Conservation (phyloP, 805 yeast species). For the Teunomyces tritomae region DNA sequence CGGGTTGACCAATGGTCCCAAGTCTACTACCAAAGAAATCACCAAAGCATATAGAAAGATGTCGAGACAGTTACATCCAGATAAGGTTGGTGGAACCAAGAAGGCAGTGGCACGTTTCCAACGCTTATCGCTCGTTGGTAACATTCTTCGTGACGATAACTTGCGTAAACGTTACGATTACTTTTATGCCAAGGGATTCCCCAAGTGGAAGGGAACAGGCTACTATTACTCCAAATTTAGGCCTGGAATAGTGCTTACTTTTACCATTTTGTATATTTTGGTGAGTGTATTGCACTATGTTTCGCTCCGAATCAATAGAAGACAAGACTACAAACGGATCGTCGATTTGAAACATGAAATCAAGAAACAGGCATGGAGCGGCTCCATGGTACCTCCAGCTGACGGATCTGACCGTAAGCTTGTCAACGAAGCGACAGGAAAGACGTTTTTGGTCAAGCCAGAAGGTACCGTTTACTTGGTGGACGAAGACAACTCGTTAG, state of each 20-base stretch:
- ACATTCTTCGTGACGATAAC: slow-evolving; percentile 58
- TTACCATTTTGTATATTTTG: slow-evolving; percentile 49
- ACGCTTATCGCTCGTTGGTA: slow-evolving; percentile 70
- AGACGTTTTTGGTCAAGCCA: slow-evolving; percentile 52
- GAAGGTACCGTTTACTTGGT: slow-evolving; percentile 57
- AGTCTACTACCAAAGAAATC: slow-evolving; percentile 52
- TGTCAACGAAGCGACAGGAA: slow-evolving; percentile 41
- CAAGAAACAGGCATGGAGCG: slow-evolving; percentile 55
- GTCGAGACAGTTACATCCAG: slow-evolving; percentile 81
- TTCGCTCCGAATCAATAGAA: slow-evolving; percentile 50
- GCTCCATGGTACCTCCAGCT: slow-evolving; percentile 46
- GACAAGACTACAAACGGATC: slow-evolving; percentile 59
- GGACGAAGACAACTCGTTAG: slow-evolving; percentile 35
- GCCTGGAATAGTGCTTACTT: slow-evolving; percentile 58
- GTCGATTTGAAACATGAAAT: slow-evolving; percentile 49
- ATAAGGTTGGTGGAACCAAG: slow-evolving; percentile 50
- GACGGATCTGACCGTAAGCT: slow-evolving; percentile 49
- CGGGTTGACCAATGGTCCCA: slow-evolving; percentile 45
- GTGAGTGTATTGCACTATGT: slow-evolving; percentile 58
- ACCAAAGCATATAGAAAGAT: slow-evolving; percentile 66
- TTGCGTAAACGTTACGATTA: slow-evolving; percentile 76
- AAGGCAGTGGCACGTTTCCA: slow-evolving; percentile 70
- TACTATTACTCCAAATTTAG: slow-evolving; percentile 64
- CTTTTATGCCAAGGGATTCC: slow-evolving; percentile 81
- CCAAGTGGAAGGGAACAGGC: slow-evolving; percentile 70